Conservation (phyloP, 805 yeast species). For the Candida pseudofarinosa region DNA sequence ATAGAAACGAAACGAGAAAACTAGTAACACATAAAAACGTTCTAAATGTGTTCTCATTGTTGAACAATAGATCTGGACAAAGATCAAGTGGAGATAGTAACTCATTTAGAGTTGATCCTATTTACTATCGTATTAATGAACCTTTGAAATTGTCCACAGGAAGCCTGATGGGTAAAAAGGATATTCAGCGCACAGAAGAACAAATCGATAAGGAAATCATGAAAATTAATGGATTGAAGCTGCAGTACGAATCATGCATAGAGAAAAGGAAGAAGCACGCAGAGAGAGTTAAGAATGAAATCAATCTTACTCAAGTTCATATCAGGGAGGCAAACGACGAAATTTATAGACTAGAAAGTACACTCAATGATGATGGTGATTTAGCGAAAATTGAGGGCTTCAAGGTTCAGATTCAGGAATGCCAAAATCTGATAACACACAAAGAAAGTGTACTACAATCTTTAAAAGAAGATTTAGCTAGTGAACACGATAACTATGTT, state of each 20-base stretch:
- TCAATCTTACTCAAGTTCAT: constrained; percentile 2
- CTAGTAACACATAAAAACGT: constrained; percentile 37
- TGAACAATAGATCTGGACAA: constrained; percentile 43
- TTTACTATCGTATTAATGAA: constrained; percentile 35
- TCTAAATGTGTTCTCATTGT: constrained; percentile 36
- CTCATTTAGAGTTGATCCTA: constrained; percentile 51
- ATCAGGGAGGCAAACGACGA: constrained; percentile 15
- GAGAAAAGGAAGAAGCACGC: constrained; percentile 9
- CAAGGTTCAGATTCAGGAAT: constrained; percentile 26
- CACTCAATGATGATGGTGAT: constrained; percentile 43
- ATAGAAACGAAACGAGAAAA: constrained; percentile 48
- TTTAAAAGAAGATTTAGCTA: constrained; percentile 18
- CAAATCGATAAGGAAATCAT: constrained; percentile 13
- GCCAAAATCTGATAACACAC: constrained; percentile 22
- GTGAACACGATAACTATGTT: constrained; percentile 5
- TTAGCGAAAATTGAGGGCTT: constrained; percentile 38
- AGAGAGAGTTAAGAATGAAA: constrained; percentile 13
- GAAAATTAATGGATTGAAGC: constrained; percentile 11
- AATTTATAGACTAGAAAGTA: constrained; percentile 30
- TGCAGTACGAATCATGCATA: constrained; percentile 10
- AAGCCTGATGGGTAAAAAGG: constrained; percentile 9
- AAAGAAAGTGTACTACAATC: constrained; percentile 26
- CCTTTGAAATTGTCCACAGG: constrained; percentile 26
- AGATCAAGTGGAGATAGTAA: constrained; percentile 38
- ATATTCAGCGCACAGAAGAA: constrained; percentile 12